Conservation (phyloP, 345 rosid genomes). For the Hevea brasiliensis region DNA sequence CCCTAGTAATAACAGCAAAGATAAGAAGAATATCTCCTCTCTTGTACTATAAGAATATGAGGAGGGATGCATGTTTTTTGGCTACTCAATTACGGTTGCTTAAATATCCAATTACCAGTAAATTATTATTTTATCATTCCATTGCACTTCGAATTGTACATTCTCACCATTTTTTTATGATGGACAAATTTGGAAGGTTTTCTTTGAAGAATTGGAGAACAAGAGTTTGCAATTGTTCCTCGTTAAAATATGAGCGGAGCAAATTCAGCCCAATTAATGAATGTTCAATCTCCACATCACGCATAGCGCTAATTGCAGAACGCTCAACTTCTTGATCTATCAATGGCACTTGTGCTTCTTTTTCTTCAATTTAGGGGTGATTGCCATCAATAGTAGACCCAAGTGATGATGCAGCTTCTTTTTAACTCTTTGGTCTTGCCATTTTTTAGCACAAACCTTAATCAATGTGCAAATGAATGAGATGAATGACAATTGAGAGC, state of each 20-base stretch:
- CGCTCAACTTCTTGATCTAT: constrained; percentile 39
- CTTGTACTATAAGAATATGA: too few relatives aligned
- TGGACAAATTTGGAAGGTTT: constrained; percentile 53
- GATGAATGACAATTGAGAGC: too few relatives aligned
- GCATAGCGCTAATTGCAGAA: constrained; percentile 68
- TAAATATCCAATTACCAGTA: neutral
- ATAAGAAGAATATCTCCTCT: too few relatives aligned
- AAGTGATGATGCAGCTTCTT: constrained; percentile 6
- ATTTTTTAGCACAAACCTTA: neutral
- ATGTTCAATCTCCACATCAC: constrained; percentile 73
- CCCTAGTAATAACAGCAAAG: constrained; percentile 62
- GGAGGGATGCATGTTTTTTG: too few relatives aligned
- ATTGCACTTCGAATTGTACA: constrained; percentile 54
- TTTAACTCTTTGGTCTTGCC: constrained; percentile 2
- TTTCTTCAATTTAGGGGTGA: neutral
- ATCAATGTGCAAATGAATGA: too few relatives aligned
- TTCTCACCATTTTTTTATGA: constrained; percentile 41
- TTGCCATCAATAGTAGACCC: neutral
- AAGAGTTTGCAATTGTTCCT: constrained; percentile 58
- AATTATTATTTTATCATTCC: constrained; percentile 41
- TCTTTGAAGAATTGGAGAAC: constrained; percentile 58
- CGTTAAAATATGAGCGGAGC: constrained; percentile 52
- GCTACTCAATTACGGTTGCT: neutral
- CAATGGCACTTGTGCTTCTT: neutral
- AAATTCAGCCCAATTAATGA: constrained; percentile 53